Evolutionary conservation across 192 early-diverging fungal genomes (phyloP), one percentile per base, ranked within the genome.

Genomic region (Dimargaris cristalligena): DNA sequence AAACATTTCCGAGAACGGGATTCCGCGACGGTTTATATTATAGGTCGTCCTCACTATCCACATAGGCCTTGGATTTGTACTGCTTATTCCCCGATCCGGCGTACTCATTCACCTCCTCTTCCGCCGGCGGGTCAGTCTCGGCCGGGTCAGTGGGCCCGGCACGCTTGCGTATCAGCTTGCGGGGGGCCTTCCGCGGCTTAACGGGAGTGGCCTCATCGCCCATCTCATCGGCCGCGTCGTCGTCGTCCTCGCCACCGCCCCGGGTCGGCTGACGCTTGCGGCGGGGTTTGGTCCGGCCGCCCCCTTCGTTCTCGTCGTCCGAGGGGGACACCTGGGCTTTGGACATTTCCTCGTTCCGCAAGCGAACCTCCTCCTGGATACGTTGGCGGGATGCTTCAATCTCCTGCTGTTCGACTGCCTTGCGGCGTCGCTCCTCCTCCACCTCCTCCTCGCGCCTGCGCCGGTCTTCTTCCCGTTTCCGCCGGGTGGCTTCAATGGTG

Each of bases 381-480:
- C 46, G 57, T 6, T 69, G 69, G 34, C 78, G 69, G 29, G 67
- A 55, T 31, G 71, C 71, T 50, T 74, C 68, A 41, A 77, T 66
- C 4, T 66, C 66, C 31, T 72, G 71, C 28, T 71, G 67, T 28
- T 82, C 78, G 45, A 74, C 74, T 11, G 62, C 60, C 35, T 69
- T 65, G 0, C 58, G 49, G 38, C 67, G 44, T 3, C 68, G 44
- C 33, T 66, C 63, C 9, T 41, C 62, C 34, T 73, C 72, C 61
- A 72, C 56, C 48, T 60, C 65, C 23, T 69, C 69, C 10, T 70
- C 59, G 18, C 64, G 66, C 31, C 68, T 69, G 4, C n/a, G 58
- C n/a, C 61, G 60, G 28, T 79, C 79, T 22, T 70, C 72, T 41
- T 78, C 78, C 47, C 80, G 78, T 54, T 72, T 77, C 58, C 62